Evolutionary conservation across 2,329 filamentous ascomycete species (phyloP), one percentile per base, ranked within the genome.

Genomic region (Aspergillus aculeatus): DNA sequence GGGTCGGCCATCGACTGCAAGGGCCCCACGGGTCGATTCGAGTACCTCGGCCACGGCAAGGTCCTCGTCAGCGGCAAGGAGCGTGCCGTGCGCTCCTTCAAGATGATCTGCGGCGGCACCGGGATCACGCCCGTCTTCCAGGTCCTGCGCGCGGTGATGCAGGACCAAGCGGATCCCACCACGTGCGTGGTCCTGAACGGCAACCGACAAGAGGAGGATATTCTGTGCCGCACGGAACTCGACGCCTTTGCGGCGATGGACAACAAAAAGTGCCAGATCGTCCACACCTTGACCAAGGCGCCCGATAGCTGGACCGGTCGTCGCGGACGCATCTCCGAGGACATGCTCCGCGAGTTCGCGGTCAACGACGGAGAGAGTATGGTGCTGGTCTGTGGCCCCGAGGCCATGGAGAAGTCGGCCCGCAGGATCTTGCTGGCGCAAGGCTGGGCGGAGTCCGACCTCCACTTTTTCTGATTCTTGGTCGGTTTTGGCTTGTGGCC

Each of bases 91-190:
- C 84, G 82, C 55, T 83, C 83, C 12, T 91, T 96, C 73, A 81
- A 90, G 71, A 96, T 96, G 92, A 87, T 96, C 32, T 95, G 91
- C 67, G 93, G 84, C 14, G 93, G 93, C 5, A 91, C 86, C n/a
- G 93, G 93, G 0, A 89, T 97, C 69, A 96, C 93, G n/a, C 93
- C 93, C 0, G 90, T 96, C 64, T 95, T 88, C 72, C 90, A 95
- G 70, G 90, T 96, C 3, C 79, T 96, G 55, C 82, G 90, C 6
- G 89, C 90, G 0, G 84, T 96, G 0, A 83, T 92, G 73, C 80
- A 83, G 50, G 86, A 94, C 63, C 66, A 72, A 1, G 72, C 79
- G 0, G 90, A 94, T 69, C 65, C 74, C 9, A 95, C 90, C 0
- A 77, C 73, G 2, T 96, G 91, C 69, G 77, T 89, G 1, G 82